Conservation (phyloP, 345 rosid genomes). For the Toxicodendron radicans region DNA sequence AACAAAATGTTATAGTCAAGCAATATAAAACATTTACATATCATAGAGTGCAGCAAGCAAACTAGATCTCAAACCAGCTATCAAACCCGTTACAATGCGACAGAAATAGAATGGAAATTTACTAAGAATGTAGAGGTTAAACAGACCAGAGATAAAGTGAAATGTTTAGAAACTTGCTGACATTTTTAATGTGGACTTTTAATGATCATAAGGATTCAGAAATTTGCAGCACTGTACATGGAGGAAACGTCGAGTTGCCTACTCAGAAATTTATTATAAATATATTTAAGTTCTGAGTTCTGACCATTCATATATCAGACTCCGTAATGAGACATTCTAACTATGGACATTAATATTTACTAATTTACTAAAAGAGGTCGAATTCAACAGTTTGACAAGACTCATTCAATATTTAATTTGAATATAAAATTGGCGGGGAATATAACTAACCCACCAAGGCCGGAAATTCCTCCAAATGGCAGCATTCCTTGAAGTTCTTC, state of each 20-base stretch:
- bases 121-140: too few relatives aligned
- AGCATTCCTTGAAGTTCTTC: conserved; percentile 32
- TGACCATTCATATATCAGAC: neutral
- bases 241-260: conserved; percentile 8
- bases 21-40: neutral
- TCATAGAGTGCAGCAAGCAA: neutral
- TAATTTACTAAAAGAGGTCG: conserved; percentile 2
- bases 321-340: neutral
- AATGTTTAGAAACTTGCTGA: too few relatives aligned
- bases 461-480: conserved; percentile 60
- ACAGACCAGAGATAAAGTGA: too few relatives aligned
- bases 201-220: neutral
- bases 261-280: neutral
- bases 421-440: conserved; percentile 19
- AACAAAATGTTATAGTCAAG: neutral
- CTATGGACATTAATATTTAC: neutral
- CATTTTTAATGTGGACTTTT: neutral
- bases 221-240: neutral
- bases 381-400: conserved; percentile 3
- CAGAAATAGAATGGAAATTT: too few relatives aligned
- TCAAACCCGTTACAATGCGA: neutral
- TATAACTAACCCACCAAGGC: conserved; percentile 25
- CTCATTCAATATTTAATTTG: conserved; percentile 12
- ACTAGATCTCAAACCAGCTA: neutral
- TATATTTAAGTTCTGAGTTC: neutral